Evolutionary conservation across 2,329 filamentous ascomycete species (phyloP).

Genomic region (Aphanocladium album): DNA sequence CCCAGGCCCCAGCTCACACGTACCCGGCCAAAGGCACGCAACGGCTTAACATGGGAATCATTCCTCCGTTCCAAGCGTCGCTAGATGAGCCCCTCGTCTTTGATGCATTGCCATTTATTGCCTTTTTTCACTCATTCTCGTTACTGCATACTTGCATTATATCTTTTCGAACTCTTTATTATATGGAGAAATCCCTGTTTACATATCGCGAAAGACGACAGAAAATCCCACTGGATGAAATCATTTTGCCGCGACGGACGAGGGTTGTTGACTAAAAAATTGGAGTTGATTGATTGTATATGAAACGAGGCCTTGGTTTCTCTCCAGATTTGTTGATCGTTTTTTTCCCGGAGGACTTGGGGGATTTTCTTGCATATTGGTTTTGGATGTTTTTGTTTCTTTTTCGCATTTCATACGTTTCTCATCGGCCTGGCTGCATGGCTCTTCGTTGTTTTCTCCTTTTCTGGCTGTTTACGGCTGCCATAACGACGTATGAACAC

Average conservation of each 20-base stretch:
- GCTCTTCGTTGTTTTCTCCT: neutral
- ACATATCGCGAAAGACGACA: no score
- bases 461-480: neutral
- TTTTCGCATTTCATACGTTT: neutral
- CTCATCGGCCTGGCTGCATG: neutral
- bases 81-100: constrained; percentile 8
- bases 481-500: no score
- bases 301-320: neutral
- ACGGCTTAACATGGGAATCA: constrained; percentile 20
- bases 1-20: constrained; percentile 14
- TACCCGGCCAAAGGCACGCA: constrained; percentile 5
- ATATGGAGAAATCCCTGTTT: no score
- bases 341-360: neutral
- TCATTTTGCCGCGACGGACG: no score
- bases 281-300: neutral
- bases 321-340: neutral
- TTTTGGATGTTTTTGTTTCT: neutral
- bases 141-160: neutral
- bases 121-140: neutral
- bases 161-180: neutral
- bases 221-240: no score
- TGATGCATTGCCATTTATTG: neutral
- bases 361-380: neutral
- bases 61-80: constrained; percentile 23
- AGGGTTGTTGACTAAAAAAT: no score